Base-by-base conservation (phyloP, 257 asterid species). In the Nicotiana otophora region DNA sequence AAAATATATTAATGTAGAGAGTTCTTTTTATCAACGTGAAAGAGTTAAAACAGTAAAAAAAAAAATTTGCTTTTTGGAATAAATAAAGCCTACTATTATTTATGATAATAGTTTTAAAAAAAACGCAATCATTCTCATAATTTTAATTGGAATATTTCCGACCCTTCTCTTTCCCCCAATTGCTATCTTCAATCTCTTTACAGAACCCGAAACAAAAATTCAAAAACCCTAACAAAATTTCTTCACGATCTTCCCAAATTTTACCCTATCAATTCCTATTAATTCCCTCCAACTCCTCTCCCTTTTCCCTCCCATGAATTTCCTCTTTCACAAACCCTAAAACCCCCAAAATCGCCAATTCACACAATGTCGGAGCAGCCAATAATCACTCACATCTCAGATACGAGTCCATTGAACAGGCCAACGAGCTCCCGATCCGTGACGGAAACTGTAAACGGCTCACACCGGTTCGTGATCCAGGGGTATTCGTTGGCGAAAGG, bases 401-500 rank as follows among this genome's bases (percentile, higher is more conserved):
- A 81, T 57, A 65, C 19, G 1, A 34, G 53, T 36, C 63, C 77
- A 14, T 69, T 63, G 19, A 69, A 12, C 77, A 88, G 93, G 2
- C 96, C 97, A 68, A 91, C 97, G 77, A 91, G 94, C 88, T 92
- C 98, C 17, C 90, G 92, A 20, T 93, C 93, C 64, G 92, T 93
- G 48, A 93, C 97, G 7, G 93, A 91, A 87, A 94, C 98, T 63
- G 88, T 92, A 8, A 94, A 92, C 83, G 96, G 97, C 12, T 94
- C 97, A 48, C 98, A 94, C 83, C 87, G 84, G 54, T 94, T 94
- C 83, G 91, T 88, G 81, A 94, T 94, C 86, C 95, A 91, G 86
- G 98, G 98, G 0, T 93, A 92, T 84, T 93, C 97, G 17, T 84
- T 93, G 79, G 97, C 97, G 0, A 93, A 92, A 87, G 98, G 98